Base-by-base conservation (phyloP, 2,329 filamentous ascomycete species). In the Graphilbum fragrans region DNA sequence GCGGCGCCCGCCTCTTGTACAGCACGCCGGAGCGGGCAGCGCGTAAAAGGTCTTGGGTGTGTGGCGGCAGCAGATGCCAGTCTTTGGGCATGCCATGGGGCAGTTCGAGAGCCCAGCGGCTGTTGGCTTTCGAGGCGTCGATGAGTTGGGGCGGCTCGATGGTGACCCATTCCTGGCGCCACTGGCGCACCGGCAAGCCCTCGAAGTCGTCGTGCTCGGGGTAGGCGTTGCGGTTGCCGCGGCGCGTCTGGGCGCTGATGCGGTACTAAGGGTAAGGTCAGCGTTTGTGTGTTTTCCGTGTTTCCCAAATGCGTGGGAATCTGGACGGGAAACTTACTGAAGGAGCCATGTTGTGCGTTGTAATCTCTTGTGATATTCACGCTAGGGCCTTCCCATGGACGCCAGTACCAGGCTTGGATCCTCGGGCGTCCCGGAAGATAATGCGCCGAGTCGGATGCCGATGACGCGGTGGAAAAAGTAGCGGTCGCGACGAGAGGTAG, bases 181-280 rank as follows among this genome's bases (percentile, higher is more conserved):
- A 96, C 72, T 94, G 86, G 54, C 87, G 82, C 44, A 95, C 82
- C 16, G 90, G 90, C 11, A 95, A 72, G 45, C 87, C 72, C 60
- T 78, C 74, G 42, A 77, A 77, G 47, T 77, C 73, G 53, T 78
- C 74, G 51, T 76, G 73, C 49, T 78, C 74, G 32, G 69, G 64
- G 48, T 72, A 75, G 39, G 66, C 70, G 48, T 67, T 61, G 43
- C 74, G 67, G 47, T 70, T 70, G 47, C 72, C 71, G 48, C 74
- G 70, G 55, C 74, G 64, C 41, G 73, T 77, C 61, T 74, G 57
- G 35, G 49, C 37, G 21, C 43, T 48, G 16, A 45, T 47, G 18
- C 50, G 38, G 31, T 49, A 51, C 50, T 48, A 37, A 18, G 14
- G n/a, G n/a, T n/a, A n/a, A n/a, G 25, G 25, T 23, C 6, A 43